Base-by-base conservation (phyloP, 2,329 filamentous ascomycete genomes). In the Pseudogymnoascus sp. region DNA sequence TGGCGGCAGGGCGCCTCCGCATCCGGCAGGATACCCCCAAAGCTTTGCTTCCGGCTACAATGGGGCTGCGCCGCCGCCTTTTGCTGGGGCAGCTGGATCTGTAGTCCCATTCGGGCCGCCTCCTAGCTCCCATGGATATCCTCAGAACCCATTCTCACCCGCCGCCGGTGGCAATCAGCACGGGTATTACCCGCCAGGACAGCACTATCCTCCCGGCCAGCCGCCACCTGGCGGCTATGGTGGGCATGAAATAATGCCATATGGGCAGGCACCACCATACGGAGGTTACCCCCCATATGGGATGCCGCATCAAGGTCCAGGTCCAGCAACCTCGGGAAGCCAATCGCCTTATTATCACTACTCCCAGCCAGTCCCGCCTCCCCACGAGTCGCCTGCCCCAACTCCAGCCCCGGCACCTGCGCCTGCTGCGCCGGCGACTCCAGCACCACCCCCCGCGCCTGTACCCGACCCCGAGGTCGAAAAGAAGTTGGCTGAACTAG, bases 81-180 rank as follows among this genome's bases (percentile, higher is more conserved):
- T 70, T 64, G 66, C 66, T 4, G 67, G 61, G n/a, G 64, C 63
- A 6, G 65, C 69, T 46, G 71, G 70, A 37, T 69, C 69, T 16
- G 66, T 74, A 62, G 72, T 70, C 11, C 71, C 68, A 11, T 72
- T 70, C 68, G 70, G 70, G 8, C 63, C 59, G 8, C 63, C 59
- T 40, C 67, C 63, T 22, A 67, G 65, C 14, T 72, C 69, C 61
- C 66, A 65, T 14, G 68, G 69, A 62, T 68, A 68, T 53, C 64
- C 64, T 4, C 62, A 63, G 6, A 73, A 72, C 61, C 72, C 71
- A 12, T 73, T 74, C 63, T 68, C 70, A 35, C 71, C 63, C 66
- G 24, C 68, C 68, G 56, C 67, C n/a, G 59, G 33, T 1, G 59
- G n/a, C 7, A 38, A 10, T 6, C 50, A 56, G 33, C 59, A 60